Percentiles rank a stretch among this genome's conserved stretches.
phyloP scores from a whole-genome alignment of 108 stramenopile genomes.

The Skeletonema menzelii region DNA sequence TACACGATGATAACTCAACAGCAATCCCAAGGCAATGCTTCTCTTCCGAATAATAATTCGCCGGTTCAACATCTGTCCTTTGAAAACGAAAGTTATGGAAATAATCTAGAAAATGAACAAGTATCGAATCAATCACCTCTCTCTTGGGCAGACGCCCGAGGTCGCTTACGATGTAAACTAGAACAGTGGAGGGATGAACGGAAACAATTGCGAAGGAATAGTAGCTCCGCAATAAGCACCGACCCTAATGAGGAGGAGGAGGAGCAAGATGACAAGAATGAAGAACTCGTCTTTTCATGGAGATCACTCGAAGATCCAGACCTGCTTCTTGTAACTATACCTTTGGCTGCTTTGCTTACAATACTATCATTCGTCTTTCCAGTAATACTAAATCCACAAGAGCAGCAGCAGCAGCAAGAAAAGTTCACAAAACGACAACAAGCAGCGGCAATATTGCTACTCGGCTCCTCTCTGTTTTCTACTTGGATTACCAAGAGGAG shows the following conservation, averaged over 20 bases:
- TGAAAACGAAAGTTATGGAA: too few species aligned
- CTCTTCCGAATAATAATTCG: too few species aligned
- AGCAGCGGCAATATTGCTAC: slow-evolving; percentile 21
- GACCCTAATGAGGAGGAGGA: not conserved
- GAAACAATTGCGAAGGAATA: slow-evolving; percentile 6
- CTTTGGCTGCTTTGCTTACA: slow-evolving; percentile 6
- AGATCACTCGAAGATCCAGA: slow-evolving; percentile 24
- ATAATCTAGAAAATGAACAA: not conserved
- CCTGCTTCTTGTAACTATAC: slow-evolving; percentile 21
- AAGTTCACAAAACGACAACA: slow-evolving; percentile 20
- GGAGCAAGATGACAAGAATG: not conserved
- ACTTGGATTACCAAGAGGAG: slow-evolving; percentile 23
- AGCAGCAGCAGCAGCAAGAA: not conserved
- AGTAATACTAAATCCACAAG: not conserved
- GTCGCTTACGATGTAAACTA: slow-evolving; percentile 13
- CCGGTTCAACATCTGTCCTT: too few species aligned
- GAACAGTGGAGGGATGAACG: slow-evolving; percentile 18
- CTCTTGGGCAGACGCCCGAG: slow-evolving; percentile 32
- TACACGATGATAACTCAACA: too few species aligned
- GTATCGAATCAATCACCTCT: slow-evolving; percentile 8
- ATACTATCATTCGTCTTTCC: slow-evolving; percentile 24
- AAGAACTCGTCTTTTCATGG: not conserved
- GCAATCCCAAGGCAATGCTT: too few species aligned
- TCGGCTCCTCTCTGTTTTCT: slow-evolving; percentile 22
- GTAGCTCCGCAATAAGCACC: not conserved